phyloP scores from a whole-genome alignment of 768 basidiomycete species.

The Rickenella mellea region DNA sequence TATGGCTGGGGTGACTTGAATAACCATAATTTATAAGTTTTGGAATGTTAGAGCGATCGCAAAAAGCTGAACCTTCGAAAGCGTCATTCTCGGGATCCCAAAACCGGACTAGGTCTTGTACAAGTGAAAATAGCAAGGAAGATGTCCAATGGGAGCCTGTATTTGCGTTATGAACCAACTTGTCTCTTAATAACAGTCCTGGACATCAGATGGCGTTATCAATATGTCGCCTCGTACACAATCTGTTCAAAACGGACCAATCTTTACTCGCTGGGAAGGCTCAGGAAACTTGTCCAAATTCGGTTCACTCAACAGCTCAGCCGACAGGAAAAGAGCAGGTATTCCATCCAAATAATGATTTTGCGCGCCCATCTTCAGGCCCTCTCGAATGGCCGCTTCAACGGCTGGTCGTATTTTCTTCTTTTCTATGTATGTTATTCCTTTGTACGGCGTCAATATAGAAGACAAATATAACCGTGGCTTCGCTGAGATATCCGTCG shows the following conservation, averaged over 20 bases:
- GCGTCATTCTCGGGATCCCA: slow-evolving; percentile 33
- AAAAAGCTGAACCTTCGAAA: slow-evolving; percentile 33
- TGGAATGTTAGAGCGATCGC: slow-evolving; percentile 7
- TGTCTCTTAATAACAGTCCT: slow-evolving; percentile 66
- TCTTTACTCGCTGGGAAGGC: slow-evolving; percentile 42
- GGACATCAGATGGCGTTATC: not conserved
- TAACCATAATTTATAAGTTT: slow-evolving; percentile 8
- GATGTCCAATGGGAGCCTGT: slow-evolving; percentile 62
- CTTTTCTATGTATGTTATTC: slow-evolving; percentile 46
- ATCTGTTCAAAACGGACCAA: slow-evolving; percentile 34
- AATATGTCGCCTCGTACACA: not conserved
- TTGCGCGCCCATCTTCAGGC: slow-evolving; percentile 73
- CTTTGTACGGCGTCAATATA: slow-evolving; percentile 61
- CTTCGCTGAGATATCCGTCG: slow-evolving; percentile 27
- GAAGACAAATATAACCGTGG: slow-evolving; percentile 74
- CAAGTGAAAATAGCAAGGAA: slow-evolving; percentile 65
- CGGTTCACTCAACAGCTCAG: slow-evolving; percentile 31
- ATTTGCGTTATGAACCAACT: slow-evolving; percentile 49
- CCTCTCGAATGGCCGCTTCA: slow-evolving; percentile 70
- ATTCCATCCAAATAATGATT: slow-evolving; percentile 73
- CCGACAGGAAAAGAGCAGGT: slow-evolving; percentile 52
- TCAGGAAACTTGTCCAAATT: slow-evolving; percentile 23
- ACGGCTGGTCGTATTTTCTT: slow-evolving; percentile 55
- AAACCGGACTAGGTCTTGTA: slow-evolving; percentile 54
- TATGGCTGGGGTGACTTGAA: slow-evolving; percentile 33